phyloP scores from a whole-genome alignment of 2,329 filamentous ascomycete genomes.

The Thielaviopsis punctulata region DNA sequence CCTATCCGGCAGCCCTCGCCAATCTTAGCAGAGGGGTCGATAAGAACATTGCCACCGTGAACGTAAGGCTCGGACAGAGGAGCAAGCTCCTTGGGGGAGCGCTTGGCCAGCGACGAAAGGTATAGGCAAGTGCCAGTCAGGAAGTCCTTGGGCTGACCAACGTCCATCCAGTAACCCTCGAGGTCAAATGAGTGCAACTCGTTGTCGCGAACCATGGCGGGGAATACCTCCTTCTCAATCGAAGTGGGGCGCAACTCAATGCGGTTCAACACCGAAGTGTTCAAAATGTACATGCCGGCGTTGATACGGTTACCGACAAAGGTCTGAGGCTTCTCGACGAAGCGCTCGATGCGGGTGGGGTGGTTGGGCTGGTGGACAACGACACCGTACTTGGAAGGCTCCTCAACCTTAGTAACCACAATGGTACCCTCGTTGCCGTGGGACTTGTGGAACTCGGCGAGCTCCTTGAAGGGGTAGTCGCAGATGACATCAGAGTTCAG shows the following conservation, averaged over 20 bases:
- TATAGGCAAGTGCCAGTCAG: constrained; percentile 90
- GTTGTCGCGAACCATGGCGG: constrained; percentile 74
- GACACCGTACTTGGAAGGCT: constrained; percentile 97
- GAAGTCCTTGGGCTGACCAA: constrained; percentile 98
- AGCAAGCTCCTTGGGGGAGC: constrained; percentile 67
- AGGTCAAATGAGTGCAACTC: constrained; percentile 91
- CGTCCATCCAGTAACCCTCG: constrained; percentile 98
- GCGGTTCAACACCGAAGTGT: constrained; percentile 73
- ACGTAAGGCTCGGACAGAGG: constrained; percentile 61
- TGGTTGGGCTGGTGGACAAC: constrained; percentile 93
- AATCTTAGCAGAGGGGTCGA: constrained; percentile 87
- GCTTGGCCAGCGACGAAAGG: constrained; percentile 82
- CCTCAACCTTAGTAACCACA: constrained; percentile 95
- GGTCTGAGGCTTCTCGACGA: constrained; percentile 98
- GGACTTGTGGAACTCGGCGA: constrained; percentile 77
- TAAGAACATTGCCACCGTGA: constrained; percentile 85
- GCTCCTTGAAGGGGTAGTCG: constrained; percentile 85
- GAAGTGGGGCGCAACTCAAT: constrained; percentile 94
- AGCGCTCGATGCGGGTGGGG: constrained; percentile 83
- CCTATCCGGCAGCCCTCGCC: constrained; percentile 97
- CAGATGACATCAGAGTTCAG: constrained; percentile 97
- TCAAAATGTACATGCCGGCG: constrained; percentile 94
- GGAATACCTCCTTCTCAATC: constrained; percentile 98
- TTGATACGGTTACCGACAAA: constrained; percentile 99
- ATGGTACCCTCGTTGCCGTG: constrained; percentile 96